Base-by-base conservation (phyloP, 164 flowering plant species). In the Pachysandra terminalis region DNA sequence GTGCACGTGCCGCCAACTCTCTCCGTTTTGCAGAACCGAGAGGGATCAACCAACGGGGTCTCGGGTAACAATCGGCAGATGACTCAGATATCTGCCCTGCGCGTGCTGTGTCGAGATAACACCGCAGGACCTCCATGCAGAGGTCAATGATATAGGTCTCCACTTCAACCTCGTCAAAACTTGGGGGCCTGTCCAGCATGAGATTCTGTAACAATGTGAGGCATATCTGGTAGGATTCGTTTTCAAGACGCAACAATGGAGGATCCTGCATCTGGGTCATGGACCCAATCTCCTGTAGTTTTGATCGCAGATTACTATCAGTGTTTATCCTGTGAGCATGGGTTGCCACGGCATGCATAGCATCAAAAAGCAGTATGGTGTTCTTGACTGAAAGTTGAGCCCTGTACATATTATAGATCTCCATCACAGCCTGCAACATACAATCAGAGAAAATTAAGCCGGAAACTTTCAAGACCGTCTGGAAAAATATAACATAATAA, bases 201-300 rank as follows among this genome's bases (percentile, higher is more conserved):
- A 96, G 93, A 74, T 93, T 96, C 70, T 93, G 96, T 60, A 96
- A 71, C 56, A 96, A 78, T 24, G 95, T 86, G 52, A 94, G 89
- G 81, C 98, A 91, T 51, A 86, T 81, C 75, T 91, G 98, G 78
- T 85, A 94, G 27, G 98, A 85, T 66, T 96, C 97, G 26, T 88
- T 96, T 76, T 96, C 99, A 13, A 96, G 82, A 40, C 98, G 97
- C 19, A 96, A 69, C 45, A 96, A 80, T 27, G 99, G 99, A 58
- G 99, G 98, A 56, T 96, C 98, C 77, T 91, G 99, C 93, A 93
- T 86, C 72, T 93, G 96, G 45, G 93, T 89, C 79, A 90, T 78
- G 27, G 97, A 73, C 19, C 87, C 90, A 37, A 93, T 78, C 73
- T 93, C 98, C 67, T 85, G 98, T 19, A 96, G 88, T 89, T 81